Evolutionary conservation across 176 grass and related monocot species (phyloP).

Genomic region (Chrysopogon serrulatus): DNA sequence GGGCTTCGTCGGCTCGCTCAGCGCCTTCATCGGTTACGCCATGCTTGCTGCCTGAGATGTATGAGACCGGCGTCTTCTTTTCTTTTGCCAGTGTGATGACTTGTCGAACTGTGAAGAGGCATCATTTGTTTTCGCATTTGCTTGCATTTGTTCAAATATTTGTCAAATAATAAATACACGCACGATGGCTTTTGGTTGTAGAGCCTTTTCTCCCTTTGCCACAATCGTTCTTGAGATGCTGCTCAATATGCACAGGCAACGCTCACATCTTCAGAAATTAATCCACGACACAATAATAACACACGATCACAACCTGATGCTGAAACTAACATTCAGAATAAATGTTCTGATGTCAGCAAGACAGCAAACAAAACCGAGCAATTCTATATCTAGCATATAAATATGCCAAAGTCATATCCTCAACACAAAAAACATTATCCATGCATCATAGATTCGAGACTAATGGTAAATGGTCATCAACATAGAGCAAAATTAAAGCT

Average conservation of each 20-base stretch:
- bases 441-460: neutral
- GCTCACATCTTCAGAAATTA: neutral
- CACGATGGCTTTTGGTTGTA: neutral
- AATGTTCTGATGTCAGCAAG: neutral
- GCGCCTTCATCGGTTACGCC: slow-evolving; percentile 31
- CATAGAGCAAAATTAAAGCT: slow-evolving; percentile 41
- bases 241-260: neutral
- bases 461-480: slow-evolving; percentile 31
- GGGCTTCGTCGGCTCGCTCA: slow-evolving; percentile 34
- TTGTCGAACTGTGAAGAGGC: neutral
- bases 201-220: too few species aligned
- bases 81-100: neutral
- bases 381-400: neutral
- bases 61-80: neutral
- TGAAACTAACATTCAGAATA: neutral
- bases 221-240: neutral
- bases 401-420: neutral
- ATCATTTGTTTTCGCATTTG: neutral
- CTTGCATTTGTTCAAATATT: slow-evolving; percentile 21
- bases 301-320: neutral
- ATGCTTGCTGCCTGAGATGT: slow-evolving; percentile 28
- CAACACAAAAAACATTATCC: slow-evolving; percentile 29
- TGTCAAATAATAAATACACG: neutral
- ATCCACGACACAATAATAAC: neutral
- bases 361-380: neutral